A percentile compares a stretch with the other conserved stretches of the same genome.
Evolutionary conservation across 768 basidiomycete species (phyloP).

Genomic region (Vararia minispora): DNA sequence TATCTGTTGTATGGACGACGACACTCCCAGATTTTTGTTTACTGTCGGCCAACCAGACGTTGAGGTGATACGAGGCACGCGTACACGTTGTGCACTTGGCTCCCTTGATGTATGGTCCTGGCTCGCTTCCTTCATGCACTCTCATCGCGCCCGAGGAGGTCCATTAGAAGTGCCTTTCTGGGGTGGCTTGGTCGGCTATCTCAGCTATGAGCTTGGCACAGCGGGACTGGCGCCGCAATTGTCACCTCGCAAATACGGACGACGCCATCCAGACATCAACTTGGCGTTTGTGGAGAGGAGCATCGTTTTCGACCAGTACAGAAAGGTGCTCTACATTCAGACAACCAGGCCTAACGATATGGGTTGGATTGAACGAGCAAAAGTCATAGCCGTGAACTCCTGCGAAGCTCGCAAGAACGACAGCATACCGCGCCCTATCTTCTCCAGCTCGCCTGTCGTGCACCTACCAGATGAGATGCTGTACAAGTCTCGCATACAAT

Average conservation of each 20-base stretch:
- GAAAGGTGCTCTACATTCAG: constrained; percentile 47
- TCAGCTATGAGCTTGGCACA: constrained; percentile 75
- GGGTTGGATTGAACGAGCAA: constrained; percentile 42
- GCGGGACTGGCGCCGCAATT: constrained; percentile 38
- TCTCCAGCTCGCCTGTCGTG: constrained; percentile 21
- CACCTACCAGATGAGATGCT: constrained; percentile 41
- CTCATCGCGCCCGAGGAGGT: constrained; percentile 36
- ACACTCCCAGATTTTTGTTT: constrained; percentile 49
- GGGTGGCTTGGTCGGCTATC: constrained; percentile 70
- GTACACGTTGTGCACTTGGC: too few relatives aligned
- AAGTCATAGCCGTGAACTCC: constrained; percentile 9
- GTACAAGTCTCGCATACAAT: constrained; percentile 60
- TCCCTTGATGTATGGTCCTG: constrained; percentile 61
- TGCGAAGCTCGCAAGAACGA: not conserved
- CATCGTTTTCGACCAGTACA: constrained; percentile 49
- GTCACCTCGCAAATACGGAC: constrained; percentile 17
- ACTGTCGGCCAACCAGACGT: constrained; percentile 39
- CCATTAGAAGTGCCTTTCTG: constrained; percentile 57
- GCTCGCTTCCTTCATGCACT: constrained; percentile 59
- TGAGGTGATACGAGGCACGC: constrained; percentile 31
- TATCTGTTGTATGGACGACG: constrained; percentile 45
- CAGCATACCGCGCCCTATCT: constrained; percentile 3
- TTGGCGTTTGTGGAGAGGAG: constrained; percentile 72
- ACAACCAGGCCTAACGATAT: constrained; percentile 48
- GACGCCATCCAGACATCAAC: constrained; percentile 58